These are phyloP conservation scores for Plasmodium fragile DNA, from an alignment of 169 alveolate genomes.

Conservation along the genomic window DNA sequence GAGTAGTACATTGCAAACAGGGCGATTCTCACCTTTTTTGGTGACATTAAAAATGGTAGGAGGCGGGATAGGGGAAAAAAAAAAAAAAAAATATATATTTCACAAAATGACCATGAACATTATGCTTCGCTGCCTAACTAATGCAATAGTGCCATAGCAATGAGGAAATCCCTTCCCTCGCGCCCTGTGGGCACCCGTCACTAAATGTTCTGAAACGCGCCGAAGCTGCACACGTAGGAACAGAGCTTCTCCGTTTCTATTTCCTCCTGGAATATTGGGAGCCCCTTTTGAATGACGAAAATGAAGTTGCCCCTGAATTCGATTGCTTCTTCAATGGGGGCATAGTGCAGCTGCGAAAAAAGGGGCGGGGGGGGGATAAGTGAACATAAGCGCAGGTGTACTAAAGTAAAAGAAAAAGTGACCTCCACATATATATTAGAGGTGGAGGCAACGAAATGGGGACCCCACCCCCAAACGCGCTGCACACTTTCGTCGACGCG, in stretches of 20 bases:
- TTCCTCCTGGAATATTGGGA: slow-evolving; percentile 58
- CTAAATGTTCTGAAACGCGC: slow-evolving; percentile 22
- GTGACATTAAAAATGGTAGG: background rate
- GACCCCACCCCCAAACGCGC: background rate
- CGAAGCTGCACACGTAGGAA: slow-evolving; percentile 31
- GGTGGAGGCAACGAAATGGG: background rate
- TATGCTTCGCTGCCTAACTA: background rate
- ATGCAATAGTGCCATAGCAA: background rate
- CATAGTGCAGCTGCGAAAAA: slow-evolving; percentile 30
- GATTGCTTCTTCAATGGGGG: slow-evolving; percentile 47
- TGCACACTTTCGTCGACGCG: background rate
- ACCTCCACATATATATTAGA: background rate
- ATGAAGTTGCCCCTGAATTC: slow-evolving; percentile 39
- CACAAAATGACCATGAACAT: background rate
- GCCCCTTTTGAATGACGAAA: slow-evolving; percentile 59
- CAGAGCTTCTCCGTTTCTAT: slow-evolving; percentile 30
- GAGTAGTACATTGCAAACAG: background rate
- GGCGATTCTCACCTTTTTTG: background rate
- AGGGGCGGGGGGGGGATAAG: background rate
- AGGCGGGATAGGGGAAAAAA: background rate
- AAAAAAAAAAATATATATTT: background rate
- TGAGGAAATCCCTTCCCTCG: background rate
- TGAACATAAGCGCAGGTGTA: background rate
- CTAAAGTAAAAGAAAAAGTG: background rate
- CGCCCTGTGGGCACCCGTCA: background rate